Evolutionary conservation across 495 filamentous ascomycete genomes (phyloP).

Genomic region (Tuber aestivum): DNA sequence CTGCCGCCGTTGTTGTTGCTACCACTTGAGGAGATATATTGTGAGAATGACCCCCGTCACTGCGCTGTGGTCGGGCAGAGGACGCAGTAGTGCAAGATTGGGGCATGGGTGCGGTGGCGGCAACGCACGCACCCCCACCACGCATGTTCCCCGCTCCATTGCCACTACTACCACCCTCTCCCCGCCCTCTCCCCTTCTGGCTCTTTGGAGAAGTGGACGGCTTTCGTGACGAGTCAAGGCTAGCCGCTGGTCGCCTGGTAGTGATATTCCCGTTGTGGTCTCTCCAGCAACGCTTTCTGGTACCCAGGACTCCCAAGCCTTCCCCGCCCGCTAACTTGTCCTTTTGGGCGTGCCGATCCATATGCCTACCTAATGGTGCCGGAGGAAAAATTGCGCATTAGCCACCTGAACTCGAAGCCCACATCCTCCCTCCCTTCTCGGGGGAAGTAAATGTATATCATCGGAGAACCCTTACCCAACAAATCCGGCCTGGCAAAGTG

Average conservation of each 20-base stretch:
- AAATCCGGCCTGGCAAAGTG: conserved; percentile 56
- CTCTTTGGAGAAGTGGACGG: conserved; percentile 18
- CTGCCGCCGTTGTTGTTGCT: not conserved
- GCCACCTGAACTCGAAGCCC: not conserved
- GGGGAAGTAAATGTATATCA: not conserved
- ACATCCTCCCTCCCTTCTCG: not conserved
- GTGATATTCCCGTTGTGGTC: conserved; percentile 55
- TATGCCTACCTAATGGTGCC: conserved; percentile 51
- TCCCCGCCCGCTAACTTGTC: conserved; percentile 57
- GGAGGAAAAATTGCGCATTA: not conserved
- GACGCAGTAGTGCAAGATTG: not conserved
- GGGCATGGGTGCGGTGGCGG: not conserved
- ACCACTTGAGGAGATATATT: not conserved
- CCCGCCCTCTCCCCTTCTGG: conserved; percentile 14
- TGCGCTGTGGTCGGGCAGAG: not conserved
- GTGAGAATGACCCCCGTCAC: not conserved
- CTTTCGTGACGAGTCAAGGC: conserved; percentile 17
- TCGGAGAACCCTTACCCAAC: conserved; percentile 45
- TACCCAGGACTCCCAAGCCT: conserved; percentile 55
- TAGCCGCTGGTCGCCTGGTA: conserved; percentile 44
- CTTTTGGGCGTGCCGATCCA: conserved; percentile 55
- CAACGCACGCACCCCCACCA: not conserved
- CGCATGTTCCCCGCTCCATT: not conserved
- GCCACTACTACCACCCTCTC: conserved; percentile 17
- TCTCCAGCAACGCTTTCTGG: conserved; percentile 56